These are phyloP conservation scores for Endothia cerciana DNA, from an alignment of 2,329 filamentous ascomycete species.

Conservation along the genomic window DNA sequence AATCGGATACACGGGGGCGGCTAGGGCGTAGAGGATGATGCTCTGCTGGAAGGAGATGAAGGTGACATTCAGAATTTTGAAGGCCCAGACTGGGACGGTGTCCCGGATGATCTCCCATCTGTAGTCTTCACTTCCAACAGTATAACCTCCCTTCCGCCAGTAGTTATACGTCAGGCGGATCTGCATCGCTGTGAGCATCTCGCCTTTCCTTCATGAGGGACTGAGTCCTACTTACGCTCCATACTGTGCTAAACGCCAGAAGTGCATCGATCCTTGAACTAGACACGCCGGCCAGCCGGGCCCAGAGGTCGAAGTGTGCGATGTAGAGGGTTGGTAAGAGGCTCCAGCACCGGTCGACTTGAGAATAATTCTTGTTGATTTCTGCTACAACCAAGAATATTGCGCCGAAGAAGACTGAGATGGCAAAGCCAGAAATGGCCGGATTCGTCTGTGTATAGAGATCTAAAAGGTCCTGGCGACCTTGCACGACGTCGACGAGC, in stretches of 20 bases:
- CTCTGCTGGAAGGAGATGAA: conserved; percentile 89
- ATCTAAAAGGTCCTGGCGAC: conserved; percentile 64
- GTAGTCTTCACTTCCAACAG: conserved; percentile 90
- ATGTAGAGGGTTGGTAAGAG: conserved; percentile 87
- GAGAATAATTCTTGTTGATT: conserved; percentile 92
- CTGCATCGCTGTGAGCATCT: conserved; percentile 47
- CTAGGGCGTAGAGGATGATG: conserved; percentile 76
- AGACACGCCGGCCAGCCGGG: conserved; percentile 72
- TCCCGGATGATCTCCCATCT: conserved; percentile 81
- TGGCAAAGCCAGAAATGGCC: conserved; percentile 72
- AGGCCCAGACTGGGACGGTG: conserved; percentile 64
- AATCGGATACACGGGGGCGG: conserved; percentile 79
- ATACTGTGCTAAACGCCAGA: conserved; percentile 70
- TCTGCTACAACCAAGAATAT: conserved; percentile 79
- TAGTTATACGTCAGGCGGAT: conserved; percentile 91
- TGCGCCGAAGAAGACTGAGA: conserved; percentile 71
- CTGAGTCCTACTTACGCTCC: conserved; percentile 69
- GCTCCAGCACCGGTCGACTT: conserved; percentile 92
- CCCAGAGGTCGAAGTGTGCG: conserved; percentile 82
- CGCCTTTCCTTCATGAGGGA: background rate
- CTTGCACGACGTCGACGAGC: conserved; percentile 62
- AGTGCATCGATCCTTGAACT: conserved; percentile 74
- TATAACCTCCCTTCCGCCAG: conserved; percentile 92
- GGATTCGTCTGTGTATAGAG: conserved; percentile 89
- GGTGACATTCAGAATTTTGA: conserved; percentile 84